These are phyloP conservation scores for Solanum ahanhuiri DNA, from an alignment of 257 asterid genomes.

Conservation along the genomic window DNA sequence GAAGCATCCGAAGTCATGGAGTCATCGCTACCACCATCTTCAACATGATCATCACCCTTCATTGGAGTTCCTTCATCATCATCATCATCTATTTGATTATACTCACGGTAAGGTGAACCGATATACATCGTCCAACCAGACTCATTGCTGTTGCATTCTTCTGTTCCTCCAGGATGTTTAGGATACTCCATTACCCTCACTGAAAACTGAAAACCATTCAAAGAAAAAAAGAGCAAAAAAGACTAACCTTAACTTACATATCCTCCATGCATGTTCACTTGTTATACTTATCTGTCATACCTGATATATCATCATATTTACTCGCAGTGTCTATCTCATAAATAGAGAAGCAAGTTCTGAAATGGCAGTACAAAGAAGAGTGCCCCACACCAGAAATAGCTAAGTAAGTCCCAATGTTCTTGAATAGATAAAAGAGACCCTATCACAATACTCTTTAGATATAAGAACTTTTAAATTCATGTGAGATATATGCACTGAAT, in stretches of 20 bases:
- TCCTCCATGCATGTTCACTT: conserved; percentile 9
- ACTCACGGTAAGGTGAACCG: conserved; percentile 39
- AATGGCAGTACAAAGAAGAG: conserved; percentile 34
- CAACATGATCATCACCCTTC: conserved; percentile 3
- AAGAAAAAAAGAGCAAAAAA: conserved; percentile 21
- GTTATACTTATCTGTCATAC: conserved; percentile 5
- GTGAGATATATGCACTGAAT: conserved; percentile 77
- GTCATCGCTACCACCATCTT: conserved; percentile 57
- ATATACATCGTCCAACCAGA: conserved; percentile 92
- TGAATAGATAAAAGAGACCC: conserved; percentile 32
- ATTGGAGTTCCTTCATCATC: conserved; percentile 11
- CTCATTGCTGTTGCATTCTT: conserved; percentile 84
- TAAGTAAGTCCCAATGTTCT: conserved; percentile 43
- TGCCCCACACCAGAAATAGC: conserved; percentile 56
- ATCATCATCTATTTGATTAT: conserved; percentile 7
- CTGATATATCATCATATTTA: conserved; percentile 12
- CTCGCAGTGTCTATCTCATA: conserved; percentile 56
- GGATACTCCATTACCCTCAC: conserved; percentile 47
- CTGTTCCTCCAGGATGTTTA: conserved; percentile 30
- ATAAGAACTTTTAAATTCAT: conserved; percentile 56
- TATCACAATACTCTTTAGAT: conserved; percentile 26
- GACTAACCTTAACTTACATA: background rate
- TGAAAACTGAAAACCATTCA: conserved; percentile 3
- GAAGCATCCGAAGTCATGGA: conserved; percentile 97
- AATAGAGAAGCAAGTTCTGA: conserved; percentile 52